phyloP scores from a whole-genome alignment of 2,329 filamentous ascomycete species.

The Hymenotorrendiella dingleyae region DNA sequence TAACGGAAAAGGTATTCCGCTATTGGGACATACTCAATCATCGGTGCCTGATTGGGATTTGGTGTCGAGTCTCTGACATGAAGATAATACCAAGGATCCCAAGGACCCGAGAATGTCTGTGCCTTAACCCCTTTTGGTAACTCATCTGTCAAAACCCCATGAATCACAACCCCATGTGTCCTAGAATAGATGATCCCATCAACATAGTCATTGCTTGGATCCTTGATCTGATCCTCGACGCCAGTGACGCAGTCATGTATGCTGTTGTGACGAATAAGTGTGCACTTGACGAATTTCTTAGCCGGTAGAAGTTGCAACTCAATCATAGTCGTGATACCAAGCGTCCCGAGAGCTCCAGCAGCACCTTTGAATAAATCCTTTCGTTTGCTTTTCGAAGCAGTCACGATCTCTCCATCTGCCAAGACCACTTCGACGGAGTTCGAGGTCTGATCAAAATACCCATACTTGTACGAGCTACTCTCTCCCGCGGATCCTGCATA shows the following conservation, averaged over 20 bases:
- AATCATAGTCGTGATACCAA: constrained; percentile 52
- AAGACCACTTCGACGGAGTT: constrained; percentile 35
- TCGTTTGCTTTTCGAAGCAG: constrained; percentile 37
- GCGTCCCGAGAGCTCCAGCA: constrained; percentile 49
- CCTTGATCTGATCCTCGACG: constrained; percentile 27
- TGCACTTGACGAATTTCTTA: constrained; percentile 45
- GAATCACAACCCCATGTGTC: constrained; percentile 43
- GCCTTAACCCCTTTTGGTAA: constrained; percentile 23
- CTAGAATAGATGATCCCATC: constrained; percentile 47
- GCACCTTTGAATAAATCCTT: constrained; percentile 41
- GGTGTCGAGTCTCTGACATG: constrained; percentile 39
- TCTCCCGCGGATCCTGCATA: constrained; percentile 60
- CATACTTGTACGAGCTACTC: constrained; percentile 56
- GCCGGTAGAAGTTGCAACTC: constrained; percentile 49
- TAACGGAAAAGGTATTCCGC: constrained; percentile 52
- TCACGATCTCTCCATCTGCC: constrained; percentile 42
- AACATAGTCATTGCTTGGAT: constrained; percentile 44
- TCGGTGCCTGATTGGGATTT: constrained; percentile 7
- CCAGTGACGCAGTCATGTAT: neutral
- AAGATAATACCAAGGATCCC: constrained; percentile 58
- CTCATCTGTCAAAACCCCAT: constrained; percentile 40
- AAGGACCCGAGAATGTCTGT: constrained; percentile 41
- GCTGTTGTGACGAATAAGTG: constrained; percentile 37
- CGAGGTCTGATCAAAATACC: constrained; percentile 57
- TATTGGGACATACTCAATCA: constrained; percentile 37